Percentiles rank a stretch among this genome's conserved stretches.
Evolutionary conservation across 257 asterid genomes (phyloP).

Genomic region (Nicotiana attenuata): DNA sequence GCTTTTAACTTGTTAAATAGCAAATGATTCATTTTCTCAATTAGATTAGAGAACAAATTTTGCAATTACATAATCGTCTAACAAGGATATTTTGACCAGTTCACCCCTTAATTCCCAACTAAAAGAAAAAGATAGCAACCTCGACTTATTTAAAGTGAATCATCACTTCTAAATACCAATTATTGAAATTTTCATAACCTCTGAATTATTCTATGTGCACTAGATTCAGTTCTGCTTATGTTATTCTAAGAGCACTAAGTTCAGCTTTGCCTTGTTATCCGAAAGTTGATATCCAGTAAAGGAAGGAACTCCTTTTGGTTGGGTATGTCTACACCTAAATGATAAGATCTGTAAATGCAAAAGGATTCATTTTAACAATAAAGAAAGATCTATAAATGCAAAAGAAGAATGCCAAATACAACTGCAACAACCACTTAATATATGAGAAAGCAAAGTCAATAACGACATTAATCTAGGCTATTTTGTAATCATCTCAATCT

Average conservation of each 20-base stretch:
- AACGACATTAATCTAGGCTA: not conserved
- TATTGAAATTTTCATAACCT: not conserved
- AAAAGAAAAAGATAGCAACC: not conserved
- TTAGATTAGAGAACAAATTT: not conserved
- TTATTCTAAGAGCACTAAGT: not conserved
- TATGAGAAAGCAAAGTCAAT: not conserved
- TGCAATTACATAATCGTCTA: not conserved
- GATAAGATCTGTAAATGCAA: not conserved
- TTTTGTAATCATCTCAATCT: not conserved
- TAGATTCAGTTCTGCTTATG: not conserved
- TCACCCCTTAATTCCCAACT: not conserved
- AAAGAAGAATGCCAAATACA: not conserved
- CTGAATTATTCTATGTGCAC: not conserved
- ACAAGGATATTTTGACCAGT: not conserved
- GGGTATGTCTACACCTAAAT: not conserved
- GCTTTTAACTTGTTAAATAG: not conserved
- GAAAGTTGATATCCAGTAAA: not conserved
- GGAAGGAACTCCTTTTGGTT: not conserved
- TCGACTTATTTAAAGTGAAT: not conserved
- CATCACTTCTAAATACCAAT: not conserved
- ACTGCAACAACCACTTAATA: not conserved
- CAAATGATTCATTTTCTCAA: not conserved
- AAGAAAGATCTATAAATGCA: not conserved
- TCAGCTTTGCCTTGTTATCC: not conserved
- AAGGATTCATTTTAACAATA: not conserved